Conservation (phyloP, 2,329 filamentous ascomycete genomes). For the Diaporthe caulivora region DNA sequence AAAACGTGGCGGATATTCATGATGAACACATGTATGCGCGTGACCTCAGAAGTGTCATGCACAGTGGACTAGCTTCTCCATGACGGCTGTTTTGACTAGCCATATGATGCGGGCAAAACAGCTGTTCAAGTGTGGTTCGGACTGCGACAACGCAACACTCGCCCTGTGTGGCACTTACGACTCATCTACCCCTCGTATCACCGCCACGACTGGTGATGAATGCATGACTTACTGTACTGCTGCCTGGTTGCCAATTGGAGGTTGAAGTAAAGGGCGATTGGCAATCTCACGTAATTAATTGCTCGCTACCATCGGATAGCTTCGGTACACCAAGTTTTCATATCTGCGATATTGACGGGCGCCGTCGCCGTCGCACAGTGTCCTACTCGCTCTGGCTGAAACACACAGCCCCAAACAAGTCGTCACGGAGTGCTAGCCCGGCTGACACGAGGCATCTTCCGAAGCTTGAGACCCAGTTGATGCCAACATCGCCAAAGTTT, state of each 20-base stretch:
- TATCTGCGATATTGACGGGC: background rate
- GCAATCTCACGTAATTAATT: constrained; percentile 32
- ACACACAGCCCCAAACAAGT: constrained; percentile 34
- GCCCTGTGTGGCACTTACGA: background rate
- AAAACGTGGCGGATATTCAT: background rate
- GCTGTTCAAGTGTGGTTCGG: background rate
- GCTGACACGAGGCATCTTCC: constrained; percentile 25
- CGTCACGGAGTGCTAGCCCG: constrained; percentile 12
- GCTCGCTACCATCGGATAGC: constrained; percentile 14
- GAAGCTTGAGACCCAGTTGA: constrained; percentile 1
- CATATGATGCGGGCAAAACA: background rate
- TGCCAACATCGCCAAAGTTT: background rate
- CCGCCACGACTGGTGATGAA: background rate
- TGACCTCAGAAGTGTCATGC: constrained; percentile 2
- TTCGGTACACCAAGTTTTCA: background rate
- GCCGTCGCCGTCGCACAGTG: constrained; percentile 1
- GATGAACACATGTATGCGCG: background rate
- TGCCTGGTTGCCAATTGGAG: constrained; percentile 15
- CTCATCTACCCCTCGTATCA: background rate
- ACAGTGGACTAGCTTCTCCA: constrained; percentile 10
- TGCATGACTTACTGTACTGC: background rate
- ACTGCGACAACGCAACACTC: no score
- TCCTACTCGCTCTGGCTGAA: constrained; percentile 28
- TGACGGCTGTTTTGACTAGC: background rate
- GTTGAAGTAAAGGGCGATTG: background rate